Evolutionary conservation across 2,329 filamentous ascomycete genomes (phyloP), one percentile per base, ranked within the genome.

Genomic region (Trichoderma semiorbis): DNA sequence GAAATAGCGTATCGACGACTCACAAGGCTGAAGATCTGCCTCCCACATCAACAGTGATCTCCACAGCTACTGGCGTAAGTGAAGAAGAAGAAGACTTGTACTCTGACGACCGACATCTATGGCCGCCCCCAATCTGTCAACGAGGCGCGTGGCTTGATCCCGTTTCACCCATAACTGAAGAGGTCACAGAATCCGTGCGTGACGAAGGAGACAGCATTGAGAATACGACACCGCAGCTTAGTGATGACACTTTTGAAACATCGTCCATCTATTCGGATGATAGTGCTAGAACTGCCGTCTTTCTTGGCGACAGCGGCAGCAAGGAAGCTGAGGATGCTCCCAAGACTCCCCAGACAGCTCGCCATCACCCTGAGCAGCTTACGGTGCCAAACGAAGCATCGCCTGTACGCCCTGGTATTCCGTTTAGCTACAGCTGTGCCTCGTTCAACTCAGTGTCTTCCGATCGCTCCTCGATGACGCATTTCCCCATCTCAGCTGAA

Each of bases 401-500:
- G 3, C 71, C 71, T 6, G 21, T 39, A 14, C 34, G 67, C 8
- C 16, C 61, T 4, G 71, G 53, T 2, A 39, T 72, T 28, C 60
- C 71, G 1, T 66, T 39, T n/a, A 69, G 55, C 14, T 70, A 73
- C 26, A 75, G 64, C 34, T 73, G 72, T 53, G 24, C 64, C 8
- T 72, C 74, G 8, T 34, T 72, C 65, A 72, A 43, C 26, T 74
- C 73, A 14, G 24, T 69, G 18, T 67, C 73, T 5, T 74, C 74
- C 16, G 61, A 66, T n/a, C 69, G 57, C 21, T 77, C 76, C 4
- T 76, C 77, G 5, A 55, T 79, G 58, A 77, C 75, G 26, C 76
- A 75, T 39, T 79, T 79, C n/a, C 77, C 78, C 6, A 79, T 79
- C n/a, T 69, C 73, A n/a, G 65, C 74, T 18, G 71, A 76, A 24